Percentiles rank a stretch among this genome's conserved stretches.
These are phyloP conservation scores for Colletotrichum sojae DNA, from an alignment of 2,329 filamentous ascomycete genomes.

Conservation along the genomic window DNA sequence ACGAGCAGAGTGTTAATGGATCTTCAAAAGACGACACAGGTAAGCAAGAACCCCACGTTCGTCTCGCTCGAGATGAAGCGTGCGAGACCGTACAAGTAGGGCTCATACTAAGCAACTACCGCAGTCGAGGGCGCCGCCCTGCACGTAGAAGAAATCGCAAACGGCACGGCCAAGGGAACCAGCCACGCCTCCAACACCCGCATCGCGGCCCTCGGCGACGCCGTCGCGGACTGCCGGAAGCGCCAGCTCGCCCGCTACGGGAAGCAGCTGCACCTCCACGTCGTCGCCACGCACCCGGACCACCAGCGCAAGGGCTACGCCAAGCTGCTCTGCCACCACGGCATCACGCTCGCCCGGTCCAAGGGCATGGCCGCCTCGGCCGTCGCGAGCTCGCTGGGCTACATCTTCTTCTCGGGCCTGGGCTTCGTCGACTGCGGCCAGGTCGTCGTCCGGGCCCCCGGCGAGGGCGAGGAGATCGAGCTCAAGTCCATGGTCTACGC, in stretches of 20 bases:
- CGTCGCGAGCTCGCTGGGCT: conserved; percentile 1
- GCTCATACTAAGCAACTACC: not conserved
- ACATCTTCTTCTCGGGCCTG: conserved; percentile 11
- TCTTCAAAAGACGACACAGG: not conserved
- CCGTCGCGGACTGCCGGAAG: not conserved
- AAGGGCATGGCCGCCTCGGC: conserved; percentile 3
- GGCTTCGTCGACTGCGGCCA: conserved; percentile 2
- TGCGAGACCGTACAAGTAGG: too few relatives aligned
- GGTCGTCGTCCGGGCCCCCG: not conserved
- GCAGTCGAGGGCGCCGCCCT: not conserved
- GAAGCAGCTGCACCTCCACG: not conserved
- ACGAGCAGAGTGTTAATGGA: not conserved
- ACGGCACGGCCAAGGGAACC: not conserved
- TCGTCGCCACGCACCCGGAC: not conserved
- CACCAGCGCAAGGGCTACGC: not conserved
- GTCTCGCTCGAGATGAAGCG: not conserved
- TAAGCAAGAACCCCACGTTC: not conserved
- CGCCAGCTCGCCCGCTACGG: not conserved
- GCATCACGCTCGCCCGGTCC: not conserved
- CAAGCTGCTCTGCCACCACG: conserved; percentile 3
- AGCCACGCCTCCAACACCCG: not conserved
- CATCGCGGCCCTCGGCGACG: not conserved
- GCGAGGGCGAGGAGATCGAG: conserved; percentile 1
- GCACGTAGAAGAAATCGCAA: not conserved
- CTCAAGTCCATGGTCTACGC: conserved; percentile 13